Evolutionary conservation across 345 rosid species (phyloP).

Genomic region (Moricandia moricandioides): DNA sequence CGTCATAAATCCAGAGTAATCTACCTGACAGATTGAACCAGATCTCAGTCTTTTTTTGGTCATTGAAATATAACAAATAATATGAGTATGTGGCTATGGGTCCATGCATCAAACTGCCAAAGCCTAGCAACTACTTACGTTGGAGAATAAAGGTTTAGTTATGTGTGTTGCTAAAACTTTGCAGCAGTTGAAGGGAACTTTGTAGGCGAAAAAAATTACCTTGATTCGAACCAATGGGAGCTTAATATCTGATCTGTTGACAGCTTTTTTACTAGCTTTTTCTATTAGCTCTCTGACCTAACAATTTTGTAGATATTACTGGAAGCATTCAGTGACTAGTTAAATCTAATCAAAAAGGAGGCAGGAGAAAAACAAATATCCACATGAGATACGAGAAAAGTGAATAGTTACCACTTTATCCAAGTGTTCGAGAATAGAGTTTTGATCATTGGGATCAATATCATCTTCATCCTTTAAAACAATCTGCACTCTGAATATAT

Average conservation of each 20-base stretch:
- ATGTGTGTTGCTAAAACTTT: slow-evolving; percentile 10
- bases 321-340: slow-evolving; percentile 1
- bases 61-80: background rate
- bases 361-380: slow-evolving; percentile 18
- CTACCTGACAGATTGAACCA: slow-evolving; percentile 56
- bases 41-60: slow-evolving; percentile 17
- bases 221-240: slow-evolving; percentile 88
- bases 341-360: background rate
- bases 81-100: slow-evolving; percentile 2
- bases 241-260: slow-evolving; percentile 59
- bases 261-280: slow-evolving; percentile 58
- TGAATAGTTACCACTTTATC: slow-evolving; percentile 73
- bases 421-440: slow-evolving; percentile 85
- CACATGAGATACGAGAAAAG: slow-evolving; percentile 24
- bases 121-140: background rate
- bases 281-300: slow-evolving; percentile 85
- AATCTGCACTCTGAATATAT: slow-evolving; percentile 52
- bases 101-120: background rate
- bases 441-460: slow-evolving; percentile 92
- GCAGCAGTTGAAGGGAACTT: slow-evolving; percentile 5
- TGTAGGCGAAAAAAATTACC: slow-evolving; percentile 43
- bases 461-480: slow-evolving; percentile 78
- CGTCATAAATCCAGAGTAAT: slow-evolving; percentile 98
- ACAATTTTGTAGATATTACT: slow-evolving; percentile 25
- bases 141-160: background rate